Conservation (phyloP, 2,329 filamentous ascomycete genomes). For the Fusarium sulawesiense region DNA sequence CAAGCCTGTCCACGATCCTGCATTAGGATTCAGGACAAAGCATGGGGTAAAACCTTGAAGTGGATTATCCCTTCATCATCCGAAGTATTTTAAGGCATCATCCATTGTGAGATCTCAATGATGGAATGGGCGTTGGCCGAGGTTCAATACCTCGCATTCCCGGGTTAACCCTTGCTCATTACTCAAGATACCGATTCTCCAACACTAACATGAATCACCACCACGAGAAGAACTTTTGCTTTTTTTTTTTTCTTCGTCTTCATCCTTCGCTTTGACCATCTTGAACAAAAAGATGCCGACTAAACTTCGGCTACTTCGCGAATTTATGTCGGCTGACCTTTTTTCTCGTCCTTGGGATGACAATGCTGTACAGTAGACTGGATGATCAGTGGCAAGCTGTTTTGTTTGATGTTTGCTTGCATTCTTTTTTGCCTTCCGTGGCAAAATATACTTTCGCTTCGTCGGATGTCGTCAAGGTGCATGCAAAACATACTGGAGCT, state of each 20-base stretch:
- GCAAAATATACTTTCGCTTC: background rate
- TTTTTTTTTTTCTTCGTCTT: background rate
- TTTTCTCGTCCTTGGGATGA: background rate
- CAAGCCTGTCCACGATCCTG: background rate
- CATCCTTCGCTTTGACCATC: background rate
- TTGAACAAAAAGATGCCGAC: background rate
- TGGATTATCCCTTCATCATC: background rate
- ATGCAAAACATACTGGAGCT: background rate
- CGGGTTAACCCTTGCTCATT: constrained; percentile 6
- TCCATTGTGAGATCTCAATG: background rate
- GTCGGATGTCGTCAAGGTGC: background rate
- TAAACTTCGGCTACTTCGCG: background rate
- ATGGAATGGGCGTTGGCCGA: constrained; percentile 30
- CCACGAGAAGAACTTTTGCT: background rate
- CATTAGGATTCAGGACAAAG: background rate
- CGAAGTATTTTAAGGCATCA: constrained; percentile 6
- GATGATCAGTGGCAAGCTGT: constrained; percentile 12
- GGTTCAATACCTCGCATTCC: constrained; percentile 27
- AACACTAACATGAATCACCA: constrained; percentile 12
- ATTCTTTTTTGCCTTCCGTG: background rate
- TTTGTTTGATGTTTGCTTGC: background rate
- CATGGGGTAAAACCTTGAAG: background rate
- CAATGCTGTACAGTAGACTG: background rate
- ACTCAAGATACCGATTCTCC: constrained; percentile 4
- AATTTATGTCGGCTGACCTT: background rate